These are phyloP conservation scores for Stagonosporopsis rhizophila DNA, from an alignment of 2,329 filamentous ascomycete species.

Conservation along the genomic window DNA sequence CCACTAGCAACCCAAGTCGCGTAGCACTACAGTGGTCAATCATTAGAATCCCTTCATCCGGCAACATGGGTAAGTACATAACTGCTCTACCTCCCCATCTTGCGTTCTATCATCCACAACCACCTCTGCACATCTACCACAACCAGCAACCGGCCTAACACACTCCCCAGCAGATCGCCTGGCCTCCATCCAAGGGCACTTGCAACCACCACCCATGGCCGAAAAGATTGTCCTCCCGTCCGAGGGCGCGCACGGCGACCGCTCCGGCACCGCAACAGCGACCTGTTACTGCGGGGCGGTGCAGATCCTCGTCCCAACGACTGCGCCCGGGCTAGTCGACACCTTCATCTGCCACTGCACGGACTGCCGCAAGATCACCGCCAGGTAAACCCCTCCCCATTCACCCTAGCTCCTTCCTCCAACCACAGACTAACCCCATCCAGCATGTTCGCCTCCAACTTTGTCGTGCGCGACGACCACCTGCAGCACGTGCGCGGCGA, in stretches of 20 bases:
- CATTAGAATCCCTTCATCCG: slow-evolving; percentile 4
- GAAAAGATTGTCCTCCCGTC: slow-evolving; percentile 8
- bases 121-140: not conserved
- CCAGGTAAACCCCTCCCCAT: too few relatives aligned
- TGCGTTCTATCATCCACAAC: not conserved
- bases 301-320: slow-evolving; percentile 50
- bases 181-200: slow-evolving; percentile 13
- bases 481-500: slow-evolving; percentile 60
- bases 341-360: slow-evolving; percentile 67
- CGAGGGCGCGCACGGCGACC: slow-evolving; percentile 12
- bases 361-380: slow-evolving; percentile 58
- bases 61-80: slow-evolving; percentile 12
- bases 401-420: too few relatives aligned
- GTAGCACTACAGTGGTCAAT: not conserved
- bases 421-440: too few relatives aligned
- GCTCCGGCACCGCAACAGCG: slow-evolving; percentile 36
- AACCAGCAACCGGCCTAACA: not conserved
- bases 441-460: slow-evolving; percentile 66
- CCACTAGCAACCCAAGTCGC: not conserved
- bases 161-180: not conserved
- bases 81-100: not conserved
- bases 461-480: slow-evolving; percentile 56
- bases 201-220: slow-evolving; percentile 7
- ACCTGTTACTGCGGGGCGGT: slow-evolving; percentile 44
- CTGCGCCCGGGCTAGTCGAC: slow-evolving; percentile 55